Conservation (phyloP, 2,329 filamentous ascomycete species). For the Periconia digitata region DNA sequence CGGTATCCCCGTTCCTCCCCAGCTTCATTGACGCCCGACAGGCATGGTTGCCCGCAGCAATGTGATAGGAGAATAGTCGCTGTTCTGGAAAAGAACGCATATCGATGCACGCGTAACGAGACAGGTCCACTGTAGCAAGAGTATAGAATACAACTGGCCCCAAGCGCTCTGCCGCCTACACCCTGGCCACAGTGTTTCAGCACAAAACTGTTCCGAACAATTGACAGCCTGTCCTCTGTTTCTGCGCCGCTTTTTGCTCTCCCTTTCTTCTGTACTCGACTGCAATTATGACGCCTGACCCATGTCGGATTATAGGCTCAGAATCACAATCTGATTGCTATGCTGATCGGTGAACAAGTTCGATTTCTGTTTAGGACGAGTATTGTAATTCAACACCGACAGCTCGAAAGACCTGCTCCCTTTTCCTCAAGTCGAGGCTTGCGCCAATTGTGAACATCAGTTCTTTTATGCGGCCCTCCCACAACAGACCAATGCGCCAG, state of each 20-base stretch:
- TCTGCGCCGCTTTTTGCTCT: neutral
- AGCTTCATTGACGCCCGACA: neutral
- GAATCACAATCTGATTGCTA: too few relatives aligned
- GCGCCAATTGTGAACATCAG: constrained; percentile 89
- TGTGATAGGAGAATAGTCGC: neutral
- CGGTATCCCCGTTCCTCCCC: neutral
- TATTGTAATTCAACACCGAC: constrained; percentile 81
- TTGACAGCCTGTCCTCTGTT: neutral
- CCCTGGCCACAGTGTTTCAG: constrained; percentile 30
- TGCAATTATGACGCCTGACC: too few relatives aligned
- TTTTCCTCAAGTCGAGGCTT: constrained; percentile 74
- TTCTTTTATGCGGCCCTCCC: constrained; percentile 92
- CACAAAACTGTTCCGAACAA: constrained; percentile 25
- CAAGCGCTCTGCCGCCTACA: constrained; percentile 15
- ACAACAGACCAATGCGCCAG: constrained; percentile 80
- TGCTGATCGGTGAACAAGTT: constrained; percentile 7
- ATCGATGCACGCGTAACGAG: constrained; percentile 14
- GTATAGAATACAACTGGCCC: too few relatives aligned
- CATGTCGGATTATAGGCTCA: too few relatives aligned
- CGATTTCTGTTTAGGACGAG: constrained; percentile 63
- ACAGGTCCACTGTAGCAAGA: neutral
- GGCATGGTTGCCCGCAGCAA: neutral
- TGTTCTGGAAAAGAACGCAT: constrained; percentile 3
- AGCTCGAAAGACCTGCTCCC: constrained; percentile 75
- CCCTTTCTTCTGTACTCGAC: neutral